A percentile compares a stretch with the other conserved stretches of the same genome.
phyloP scores from a whole-genome alignment of 805 yeast species.

The Clavispora asparagi region DNA sequence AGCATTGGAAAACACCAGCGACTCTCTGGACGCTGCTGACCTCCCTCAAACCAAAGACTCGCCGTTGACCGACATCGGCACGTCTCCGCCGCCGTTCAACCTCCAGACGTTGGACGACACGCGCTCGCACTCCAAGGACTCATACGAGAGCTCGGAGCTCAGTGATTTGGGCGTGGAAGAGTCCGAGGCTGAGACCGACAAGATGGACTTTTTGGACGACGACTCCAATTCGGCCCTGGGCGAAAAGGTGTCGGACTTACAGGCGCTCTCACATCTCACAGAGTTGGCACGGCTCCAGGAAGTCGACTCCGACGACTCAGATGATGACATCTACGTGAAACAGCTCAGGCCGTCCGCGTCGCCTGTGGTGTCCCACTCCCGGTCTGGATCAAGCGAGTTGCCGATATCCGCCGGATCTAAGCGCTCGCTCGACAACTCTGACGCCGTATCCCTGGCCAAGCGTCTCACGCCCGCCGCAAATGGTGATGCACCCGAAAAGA shows the following conservation, averaged over 20 bases:
- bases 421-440: neutral
- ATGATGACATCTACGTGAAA: constrained; percentile 2
- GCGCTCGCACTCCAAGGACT: constrained; percentile 15
- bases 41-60: constrained; percentile 22
- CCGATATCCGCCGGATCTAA: neutral
- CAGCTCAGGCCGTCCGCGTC: neutral
- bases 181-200: constrained; percentile 91
- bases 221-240: constrained; percentile 15
- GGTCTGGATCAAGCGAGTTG: neutral
- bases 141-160: constrained; percentile 38
- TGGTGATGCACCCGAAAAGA: neutral
- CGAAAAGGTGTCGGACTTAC: constrained; percentile 29
- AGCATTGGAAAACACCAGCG: neutral
- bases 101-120: constrained; percentile 12
- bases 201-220: constrained; percentile 55
- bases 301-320: constrained; percentile 31
- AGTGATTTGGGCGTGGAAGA: constrained; percentile 55
- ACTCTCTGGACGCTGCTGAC: neutral
- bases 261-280: constrained; percentile 36
- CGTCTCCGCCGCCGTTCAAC: constrained; percentile 37
- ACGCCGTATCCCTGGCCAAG: neutral
- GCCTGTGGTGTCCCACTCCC: neutral
- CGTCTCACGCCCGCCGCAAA: neutral
- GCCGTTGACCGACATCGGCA: constrained; percentile 37
- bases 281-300: constrained; percentile 37